Percentiles rank a stretch among this genome's conserved stretches.
Conservation (phyloP, 139 green algal genomes). For the Gonium pectorale region DNA sequence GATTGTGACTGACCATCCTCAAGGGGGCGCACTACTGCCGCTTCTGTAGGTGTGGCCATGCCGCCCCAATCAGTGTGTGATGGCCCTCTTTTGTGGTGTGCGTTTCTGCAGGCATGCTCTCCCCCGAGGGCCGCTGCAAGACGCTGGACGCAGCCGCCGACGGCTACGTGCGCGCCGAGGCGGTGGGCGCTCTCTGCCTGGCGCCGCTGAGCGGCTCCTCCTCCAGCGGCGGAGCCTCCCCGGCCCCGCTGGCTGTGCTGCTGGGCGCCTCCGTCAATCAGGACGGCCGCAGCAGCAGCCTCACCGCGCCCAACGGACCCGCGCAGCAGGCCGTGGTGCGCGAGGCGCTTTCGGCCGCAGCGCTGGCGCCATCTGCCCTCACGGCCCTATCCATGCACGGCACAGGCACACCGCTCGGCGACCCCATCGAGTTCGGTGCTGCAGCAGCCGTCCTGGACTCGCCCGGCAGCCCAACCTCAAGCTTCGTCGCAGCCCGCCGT, state of each 20-base stretch:
- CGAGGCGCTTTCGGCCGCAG: constrained; percentile 53
- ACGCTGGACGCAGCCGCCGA: constrained; percentile 82
- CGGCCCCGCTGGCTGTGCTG: constrained; percentile 47
- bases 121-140: constrained; percentile 85
- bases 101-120: constrained; percentile 73
- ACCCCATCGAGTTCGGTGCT: constrained; percentile 84
- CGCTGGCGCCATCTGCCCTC: background rate
- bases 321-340: constrained; percentile 83
- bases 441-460: constrained; percentile 25
- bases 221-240: background rate
- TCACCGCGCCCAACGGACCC: constrained; percentile 91
- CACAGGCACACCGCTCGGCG: constrained; percentile 81
- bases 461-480: background rate
- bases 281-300: constrained; percentile 85
- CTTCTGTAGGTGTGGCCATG: too few species aligned
- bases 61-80: too few species aligned
- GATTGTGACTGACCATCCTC: too few species aligned
- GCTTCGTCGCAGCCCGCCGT: background rate
- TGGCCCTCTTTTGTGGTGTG: too few species aligned
- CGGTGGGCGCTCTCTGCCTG: constrained; percentile 47
- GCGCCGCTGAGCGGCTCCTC: background rate
- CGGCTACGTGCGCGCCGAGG: constrained; percentile 86
- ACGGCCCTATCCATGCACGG: constrained; percentile 77
- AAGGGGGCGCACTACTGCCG: too few species aligned
- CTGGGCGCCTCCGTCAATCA: constrained; percentile 75